phyloP scores from a whole-genome alignment of 1,139 yeast species.

The Suhomyces bribrorum region DNA sequence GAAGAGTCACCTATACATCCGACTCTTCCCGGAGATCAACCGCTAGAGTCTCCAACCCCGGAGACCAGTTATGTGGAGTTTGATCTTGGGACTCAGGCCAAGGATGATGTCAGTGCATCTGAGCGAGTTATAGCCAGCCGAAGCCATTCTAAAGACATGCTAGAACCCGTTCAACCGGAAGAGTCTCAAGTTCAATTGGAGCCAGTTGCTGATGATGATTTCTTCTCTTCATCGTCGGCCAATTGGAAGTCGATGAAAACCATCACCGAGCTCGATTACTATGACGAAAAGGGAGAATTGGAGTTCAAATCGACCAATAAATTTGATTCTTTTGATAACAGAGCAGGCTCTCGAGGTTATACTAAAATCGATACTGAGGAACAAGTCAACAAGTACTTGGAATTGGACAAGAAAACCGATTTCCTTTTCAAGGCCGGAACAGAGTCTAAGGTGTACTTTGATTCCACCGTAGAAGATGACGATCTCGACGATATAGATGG shows the following conservation, averaged over 20 bases:
- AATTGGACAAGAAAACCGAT: conserved; percentile 79
- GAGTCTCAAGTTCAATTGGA: conserved; percentile 1
- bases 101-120: conserved; percentile 8
- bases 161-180: conserved; percentile 1
- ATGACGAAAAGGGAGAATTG: conserved; percentile 53
- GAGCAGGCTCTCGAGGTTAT: conserved; percentile 55
- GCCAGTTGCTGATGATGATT: conserved; percentile 33
- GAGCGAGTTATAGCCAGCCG: conserved; percentile 13
- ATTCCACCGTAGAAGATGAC: conserved; percentile 12
- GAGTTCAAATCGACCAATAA: conserved; percentile 31
- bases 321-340: conserved; percentile 26
- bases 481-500: conserved; percentile 49
- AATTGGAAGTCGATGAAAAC: conserved; percentile 60
- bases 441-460: conserved; percentile 6
- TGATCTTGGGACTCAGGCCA: conserved; percentile 25
- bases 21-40: background rate
- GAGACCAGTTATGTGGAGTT: conserved; percentile 29
- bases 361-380: conserved; percentile 87
- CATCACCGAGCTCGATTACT: conserved; percentile 50
- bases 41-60: conserved; percentile 4
- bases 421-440: conserved; percentile 58
- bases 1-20: background rate
- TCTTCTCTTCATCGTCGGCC: conserved; percentile 27
- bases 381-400: conserved; percentile 77
- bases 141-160: conserved; percentile 10